Conservation (phyloP, 2,329 filamentous ascomycete genomes). For the Graphiopsis chlorocephala region DNA sequence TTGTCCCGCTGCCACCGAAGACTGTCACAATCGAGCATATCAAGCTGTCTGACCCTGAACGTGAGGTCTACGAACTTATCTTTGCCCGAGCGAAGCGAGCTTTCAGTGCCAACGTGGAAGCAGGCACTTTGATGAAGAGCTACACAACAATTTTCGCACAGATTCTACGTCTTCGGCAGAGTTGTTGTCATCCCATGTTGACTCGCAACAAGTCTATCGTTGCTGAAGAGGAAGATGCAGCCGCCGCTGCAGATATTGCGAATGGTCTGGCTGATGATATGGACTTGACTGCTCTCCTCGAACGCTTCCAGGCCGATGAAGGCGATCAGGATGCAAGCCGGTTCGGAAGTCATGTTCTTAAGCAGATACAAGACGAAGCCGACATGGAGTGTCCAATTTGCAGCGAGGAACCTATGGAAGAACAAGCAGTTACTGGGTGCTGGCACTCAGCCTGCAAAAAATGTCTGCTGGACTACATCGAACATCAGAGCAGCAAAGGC, state of each 20-base stretch:
- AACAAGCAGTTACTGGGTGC: conserved; percentile 91
- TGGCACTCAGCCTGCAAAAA: conserved; percentile 97
- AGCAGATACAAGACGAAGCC: conserved; percentile 87
- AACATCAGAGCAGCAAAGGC: conserved; percentile 76
- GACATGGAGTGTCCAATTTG: conserved; percentile 92
- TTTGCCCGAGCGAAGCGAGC: conserved; percentile 78
- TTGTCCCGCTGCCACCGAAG: conserved; percentile 80
- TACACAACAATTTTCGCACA: conserved; percentile 98
- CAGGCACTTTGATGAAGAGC: conserved; percentile 88
- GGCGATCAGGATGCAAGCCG: conserved; percentile 60
- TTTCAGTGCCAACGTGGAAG: conserved; percentile 82
- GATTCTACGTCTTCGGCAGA: conserved; percentile 86
- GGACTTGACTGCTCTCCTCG: conserved; percentile 83
- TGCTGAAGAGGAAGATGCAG: conserved; percentile 82
- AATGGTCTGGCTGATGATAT: conserved; percentile 90
- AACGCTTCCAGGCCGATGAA: conserved; percentile 68
- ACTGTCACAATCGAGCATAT: conserved; percentile 83
- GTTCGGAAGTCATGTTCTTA: conserved; percentile 83
- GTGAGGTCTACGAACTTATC: conserved; percentile 90
- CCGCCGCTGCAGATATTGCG: conserved; percentile 70
- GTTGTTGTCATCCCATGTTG: conserved; percentile 88
- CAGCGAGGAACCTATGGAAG: conserved; percentile 90
- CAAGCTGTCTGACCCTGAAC: conserved; percentile 78
- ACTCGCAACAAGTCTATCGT: conserved; percentile 82
- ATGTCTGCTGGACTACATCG: conserved; percentile 86